Evolutionary conservation across 345 rosid genomes (phyloP), one percentile per base, ranked within the genome.

Genomic region (Clausena lansium): DNA sequence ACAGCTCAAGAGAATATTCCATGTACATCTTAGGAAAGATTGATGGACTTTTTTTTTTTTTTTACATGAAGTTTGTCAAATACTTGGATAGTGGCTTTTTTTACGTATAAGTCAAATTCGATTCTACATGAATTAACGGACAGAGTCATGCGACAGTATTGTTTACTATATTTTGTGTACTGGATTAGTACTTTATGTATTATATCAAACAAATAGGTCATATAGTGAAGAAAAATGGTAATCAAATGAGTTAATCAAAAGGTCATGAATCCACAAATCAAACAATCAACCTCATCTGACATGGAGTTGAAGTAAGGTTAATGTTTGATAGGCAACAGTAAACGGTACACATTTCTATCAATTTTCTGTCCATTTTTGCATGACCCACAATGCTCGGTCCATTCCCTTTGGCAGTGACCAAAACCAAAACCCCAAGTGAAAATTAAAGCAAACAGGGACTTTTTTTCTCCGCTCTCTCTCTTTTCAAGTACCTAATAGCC

Each of bases 251-350:
- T 30, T 32, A 63, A 25, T 6, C 2, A 14, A 25, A 27, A 45
- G 71, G 68, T 70, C 45, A 79, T 39, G 70, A 61, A 73, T 45
- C 19, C 70, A 28, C 45, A 47, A 62, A 20, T 62, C 41, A 62
- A 0, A 27, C 6, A 7, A 72, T 58, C 82, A 79, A 78, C 85
- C 84, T 78, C 76, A 72, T 76, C 79, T 83, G 79, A 80, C 81
- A 80, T 84, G 86, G 82, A 77, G 76, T 67, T 78, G 72, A 76
- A 69, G 69, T 63, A 58, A 22, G 20, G 22, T 52, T 52, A 19
- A 52, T 52, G 57, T 52, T 52, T 67, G 78, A 65, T 78, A 69
- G 76, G 75, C 59, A 52, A 69, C 57, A 59, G 72, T 58, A 50
- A 63, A 45, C 45, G 35, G 55, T 70, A 4, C 1, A 63, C 11